These are phyloP conservation scores for Astraeus odoratus DNA, from an alignment of 768 basidiomycete species.

Conservation along the genomic window DNA sequence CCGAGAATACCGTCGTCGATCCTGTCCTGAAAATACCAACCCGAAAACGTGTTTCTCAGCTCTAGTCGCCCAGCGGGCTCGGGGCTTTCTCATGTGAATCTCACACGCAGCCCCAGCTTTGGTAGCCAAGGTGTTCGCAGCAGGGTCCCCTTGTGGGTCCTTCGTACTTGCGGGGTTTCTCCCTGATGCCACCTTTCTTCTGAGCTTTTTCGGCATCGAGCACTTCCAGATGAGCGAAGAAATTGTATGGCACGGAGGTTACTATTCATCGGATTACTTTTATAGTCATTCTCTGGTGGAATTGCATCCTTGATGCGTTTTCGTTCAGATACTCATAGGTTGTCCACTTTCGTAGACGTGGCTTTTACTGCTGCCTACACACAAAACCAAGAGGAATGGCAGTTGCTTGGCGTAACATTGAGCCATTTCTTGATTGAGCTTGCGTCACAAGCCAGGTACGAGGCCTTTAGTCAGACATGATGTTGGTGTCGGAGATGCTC, in stretches of 20 bases:
- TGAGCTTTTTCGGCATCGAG: constrained; percentile 22
- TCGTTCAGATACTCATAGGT: not conserved
- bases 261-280: constrained; percentile 30
- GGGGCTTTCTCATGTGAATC: no score
- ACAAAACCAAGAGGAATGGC: constrained; percentile 11
- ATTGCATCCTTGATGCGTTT: not conserved
- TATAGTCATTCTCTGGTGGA: constrained; percentile 23
- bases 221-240: constrained; percentile 19
- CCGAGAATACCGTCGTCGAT: no score
- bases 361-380: constrained; percentile 15
- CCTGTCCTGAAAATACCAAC: no score
- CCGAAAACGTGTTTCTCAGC: not conserved
- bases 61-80: no score
- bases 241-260: constrained; percentile 14
- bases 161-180: constrained; percentile 17
- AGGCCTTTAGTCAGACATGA: no score
- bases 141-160: not conserved
- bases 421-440: constrained; percentile 18
- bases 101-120: constrained; percentile 2
- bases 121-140: constrained; percentile 1
- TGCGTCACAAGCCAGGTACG: not conserved
- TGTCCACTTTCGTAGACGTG: constrained; percentile 17
- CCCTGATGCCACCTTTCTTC: constrained; percentile 23
- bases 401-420: constrained; percentile 13
- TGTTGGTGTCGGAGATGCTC: no score